These are phyloP conservation scores for Globisporangium echinulatum DNA, from an alignment of 352 stramenopile genomes.

Conservation along the genomic window DNA sequence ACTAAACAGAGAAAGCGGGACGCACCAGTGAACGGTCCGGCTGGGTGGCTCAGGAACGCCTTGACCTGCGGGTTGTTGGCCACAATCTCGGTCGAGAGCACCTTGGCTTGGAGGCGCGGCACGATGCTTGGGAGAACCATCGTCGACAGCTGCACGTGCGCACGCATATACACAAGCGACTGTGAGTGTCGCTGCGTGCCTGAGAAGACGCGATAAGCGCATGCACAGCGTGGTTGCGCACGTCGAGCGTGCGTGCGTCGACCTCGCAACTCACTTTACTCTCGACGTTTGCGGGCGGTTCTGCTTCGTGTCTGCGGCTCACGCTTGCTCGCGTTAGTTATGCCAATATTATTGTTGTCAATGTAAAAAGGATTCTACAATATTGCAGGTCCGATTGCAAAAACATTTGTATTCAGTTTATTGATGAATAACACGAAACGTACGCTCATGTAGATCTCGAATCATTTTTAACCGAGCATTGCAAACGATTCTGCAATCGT, in stretches of 20 bases:
- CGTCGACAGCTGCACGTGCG: background rate
- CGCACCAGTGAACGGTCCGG: slow-evolving; percentile 80
- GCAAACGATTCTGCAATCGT: no score
- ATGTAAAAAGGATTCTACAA: no score
- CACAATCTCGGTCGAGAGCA: slow-evolving; percentile 63
- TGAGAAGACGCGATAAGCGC: background rate
- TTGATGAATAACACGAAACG: no score
- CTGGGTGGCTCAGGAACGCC: slow-evolving; percentile 61
- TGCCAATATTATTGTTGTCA: no score
- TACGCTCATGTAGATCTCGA: no score
- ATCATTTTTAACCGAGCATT: no score
- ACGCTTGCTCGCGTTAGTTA: no score
- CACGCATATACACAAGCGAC: background rate
- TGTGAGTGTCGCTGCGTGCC: background rate
- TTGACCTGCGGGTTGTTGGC: slow-evolving; percentile 61
- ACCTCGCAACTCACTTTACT: no score
- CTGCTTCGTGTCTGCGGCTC: no score
- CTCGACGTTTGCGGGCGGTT: background rate
- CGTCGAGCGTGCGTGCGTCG: no score
- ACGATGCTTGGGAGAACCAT: slow-evolving; percentile 67
- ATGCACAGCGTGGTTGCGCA: background rate
- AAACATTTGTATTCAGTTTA: no score
- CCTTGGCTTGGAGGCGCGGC: slow-evolving; percentile 64
- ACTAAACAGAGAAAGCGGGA: background rate
- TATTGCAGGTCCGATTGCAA: no score